These are phyloP conservation scores for Xylariales sp. DNA, from an alignment of 2,329 filamentous ascomycete genomes.

Conservation along the genomic window DNA sequence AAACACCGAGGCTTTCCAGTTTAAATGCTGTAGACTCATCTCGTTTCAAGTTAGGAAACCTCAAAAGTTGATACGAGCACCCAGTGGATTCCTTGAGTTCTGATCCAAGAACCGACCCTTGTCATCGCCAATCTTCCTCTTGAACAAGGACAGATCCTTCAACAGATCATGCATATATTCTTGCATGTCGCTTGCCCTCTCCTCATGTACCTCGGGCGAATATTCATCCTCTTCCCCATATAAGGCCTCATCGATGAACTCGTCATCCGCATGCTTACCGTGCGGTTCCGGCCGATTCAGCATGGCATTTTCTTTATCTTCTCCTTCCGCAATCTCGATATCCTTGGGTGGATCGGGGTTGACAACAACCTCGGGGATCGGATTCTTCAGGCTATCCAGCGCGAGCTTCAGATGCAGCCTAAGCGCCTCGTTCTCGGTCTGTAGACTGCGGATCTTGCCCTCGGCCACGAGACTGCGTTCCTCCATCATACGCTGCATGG, in stretches of 20 bases:
- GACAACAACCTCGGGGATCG: constrained; percentile 62
- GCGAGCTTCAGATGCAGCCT: constrained; percentile 84
- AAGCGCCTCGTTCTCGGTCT: constrained; percentile 86
- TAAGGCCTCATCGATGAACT: constrained; percentile 52
- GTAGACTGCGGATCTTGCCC: constrained; percentile 86
- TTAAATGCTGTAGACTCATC: constrained; percentile 6
- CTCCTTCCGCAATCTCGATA: constrained; percentile 20
- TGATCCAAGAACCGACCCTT: constrained; percentile 66
- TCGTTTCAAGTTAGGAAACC: background rate
- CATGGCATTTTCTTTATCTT: constrained; percentile 27
- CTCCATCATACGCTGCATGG: constrained; percentile 95
- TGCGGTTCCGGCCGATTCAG: constrained; percentile 14
- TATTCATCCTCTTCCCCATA: constrained; percentile 52
- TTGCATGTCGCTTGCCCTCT: constrained; percentile 64
- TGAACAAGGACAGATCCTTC: constrained; percentile 73
- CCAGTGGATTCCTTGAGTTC: constrained; percentile 48
- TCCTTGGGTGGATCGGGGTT: constrained; percentile 14
- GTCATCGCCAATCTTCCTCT: constrained; percentile 82
- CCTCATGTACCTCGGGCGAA: constrained; percentile 39
- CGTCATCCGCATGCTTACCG: constrained; percentile 18
- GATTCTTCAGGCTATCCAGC: constrained; percentile 82
- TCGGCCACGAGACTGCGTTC: constrained; percentile 86
- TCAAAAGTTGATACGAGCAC: constrained; percentile 36
- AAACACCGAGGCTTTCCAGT: constrained; percentile 5
- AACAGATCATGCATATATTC: constrained; percentile 82